Percentiles rank a stretch among this genome's conserved stretches.
phyloP scores from a whole-genome alignment of 1,139 yeast species.

The Eremothecium gossypii region DNA sequence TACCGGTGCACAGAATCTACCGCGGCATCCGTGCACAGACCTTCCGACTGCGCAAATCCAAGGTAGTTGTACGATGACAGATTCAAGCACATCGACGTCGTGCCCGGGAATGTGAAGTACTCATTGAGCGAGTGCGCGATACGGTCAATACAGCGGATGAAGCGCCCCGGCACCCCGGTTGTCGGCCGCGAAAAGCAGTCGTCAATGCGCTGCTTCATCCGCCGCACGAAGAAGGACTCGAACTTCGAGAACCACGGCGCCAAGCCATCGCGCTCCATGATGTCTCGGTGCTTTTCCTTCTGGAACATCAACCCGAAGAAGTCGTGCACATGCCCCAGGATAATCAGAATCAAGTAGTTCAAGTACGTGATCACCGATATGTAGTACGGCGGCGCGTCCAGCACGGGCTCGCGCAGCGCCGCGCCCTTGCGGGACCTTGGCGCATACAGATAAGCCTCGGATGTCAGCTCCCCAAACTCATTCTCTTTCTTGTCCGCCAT shows the following conservation, averaged over 20 bases:
- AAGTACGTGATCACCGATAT: conserved; percentile 75
- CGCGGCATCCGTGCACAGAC: conserved; percentile 80
- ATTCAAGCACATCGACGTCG: conserved; percentile 68
- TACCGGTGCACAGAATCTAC: conserved; percentile 50
- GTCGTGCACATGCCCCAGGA: conserved; percentile 85
- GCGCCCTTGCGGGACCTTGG: conserved; percentile 41
- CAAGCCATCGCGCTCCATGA: conserved; percentile 75
- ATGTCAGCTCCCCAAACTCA: conserved; percentile 56
- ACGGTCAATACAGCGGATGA: conserved; percentile 71
- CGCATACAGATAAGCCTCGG: conserved; percentile 47
- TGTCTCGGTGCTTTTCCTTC: conserved; percentile 53
- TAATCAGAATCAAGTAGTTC: conserved; percentile 70
- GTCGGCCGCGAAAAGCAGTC: conserved; percentile 95
- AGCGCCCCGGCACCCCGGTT: conserved; percentile 95
- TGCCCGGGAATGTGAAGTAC: conserved; percentile 61
- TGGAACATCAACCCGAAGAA: conserved; percentile 70
- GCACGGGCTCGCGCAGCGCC: conserved; percentile 47
- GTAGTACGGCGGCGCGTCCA: conserved; percentile 80
- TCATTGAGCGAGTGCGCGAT: conserved; percentile 50
- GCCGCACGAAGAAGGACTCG: conserved; percentile 86
- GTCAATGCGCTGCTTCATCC: conserved; percentile 81
- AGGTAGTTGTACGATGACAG: conserved; percentile 86
- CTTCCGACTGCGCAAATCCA: conserved; percentile 94
- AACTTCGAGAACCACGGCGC: conserved; percentile 96
- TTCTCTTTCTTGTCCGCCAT: conserved; percentile 46